Base-by-base conservation (phyloP, 345 rosid genomes). In the Populus nigra region DNA sequence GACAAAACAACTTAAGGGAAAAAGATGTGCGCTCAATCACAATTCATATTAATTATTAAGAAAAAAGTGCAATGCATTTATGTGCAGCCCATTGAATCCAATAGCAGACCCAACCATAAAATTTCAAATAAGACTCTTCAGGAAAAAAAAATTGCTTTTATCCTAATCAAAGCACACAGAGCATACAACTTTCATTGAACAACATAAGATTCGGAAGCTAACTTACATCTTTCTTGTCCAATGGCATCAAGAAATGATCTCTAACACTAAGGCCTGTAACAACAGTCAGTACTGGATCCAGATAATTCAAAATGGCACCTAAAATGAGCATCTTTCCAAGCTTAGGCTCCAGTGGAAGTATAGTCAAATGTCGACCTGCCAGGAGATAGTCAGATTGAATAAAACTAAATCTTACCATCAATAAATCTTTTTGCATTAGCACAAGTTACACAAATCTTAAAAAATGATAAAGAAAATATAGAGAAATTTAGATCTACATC, bases 261-360 rank as follows among this genome's bases (percentile, higher is more conserved):
- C 97, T 88, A 72, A 89, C 95, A 70, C 97, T 94, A 83, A 92
- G 97, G 80, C 95, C 97, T 76, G 98, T 91, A 78, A 85, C 94
- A 80, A 94, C 65, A 75, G 98, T 91, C 82, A 92, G 85, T 68
- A 94, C 77, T 18, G 97, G 97, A 86, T 93, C 97, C 84, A 94
- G 83, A 79, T 95, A 91, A 86, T 90, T 91, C 77, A 94, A 88
- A 79, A 90, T 86, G 65, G 92, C 92, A 80, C 98, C 98, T 77
- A 91, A 80, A 73, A 94, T 79, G 71, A 94, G 93, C 93, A 94
- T 94, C 87, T 94, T 94, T 81, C 98, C 97, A 78, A 93, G 94
- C 85, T 94, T 94, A 72, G 98, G 98, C 88, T 94, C 97, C 93
- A 93, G 77, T 55, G 98, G 98, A 85, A 94, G 92, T 89, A 83